A percentile compares a stretch with the other conserved stretches of the same genome.
Evolutionary conservation across 176 grass and related monocot genomes (phyloP).

Genomic region (Pontederia paniculata): DNA sequence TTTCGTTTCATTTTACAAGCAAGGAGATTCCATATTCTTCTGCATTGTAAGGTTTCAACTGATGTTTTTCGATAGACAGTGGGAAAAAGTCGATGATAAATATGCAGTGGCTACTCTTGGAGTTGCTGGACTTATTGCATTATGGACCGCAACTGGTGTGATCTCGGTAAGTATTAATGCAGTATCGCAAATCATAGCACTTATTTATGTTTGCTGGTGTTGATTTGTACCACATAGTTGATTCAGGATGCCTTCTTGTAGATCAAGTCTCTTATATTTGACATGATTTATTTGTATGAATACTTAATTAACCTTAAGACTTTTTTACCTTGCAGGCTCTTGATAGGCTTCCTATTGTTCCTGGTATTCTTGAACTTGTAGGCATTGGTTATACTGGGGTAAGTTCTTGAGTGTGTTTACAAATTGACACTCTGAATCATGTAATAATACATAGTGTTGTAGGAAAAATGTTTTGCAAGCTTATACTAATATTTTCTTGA

Average conservation of each 20-base stretch:
- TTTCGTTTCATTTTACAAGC: background rate
- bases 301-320: conserved; percentile 1
- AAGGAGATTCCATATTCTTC: conserved; percentile 19
- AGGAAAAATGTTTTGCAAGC: background rate
- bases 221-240: background rate
- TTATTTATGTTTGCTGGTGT: background rate
- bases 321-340: conserved; percentile 31
- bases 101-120: conserved; percentile 67
- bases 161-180: conserved; percentile 32
- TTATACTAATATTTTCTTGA: background rate
- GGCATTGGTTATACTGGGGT: conserved; percentile 87
- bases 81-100: conserved; percentile 95
- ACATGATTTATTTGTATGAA: background rate
- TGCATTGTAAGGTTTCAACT: conserved; percentile 16
- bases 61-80: conserved; percentile 65
- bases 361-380: conserved; percentile 71
- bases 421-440: background rate
- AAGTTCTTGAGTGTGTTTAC: conserved; percentile 8
- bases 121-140: conserved; percentile 45
- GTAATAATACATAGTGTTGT: background rate
- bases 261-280: background rate
- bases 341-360: conserved; percentile 75
- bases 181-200: background rate
- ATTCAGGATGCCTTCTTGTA: no score
- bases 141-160: conserved; percentile 65